Evolutionary conservation across 1,139 yeast genomes (phyloP).

Genomic region (Kodamaea fungicola): DNA sequence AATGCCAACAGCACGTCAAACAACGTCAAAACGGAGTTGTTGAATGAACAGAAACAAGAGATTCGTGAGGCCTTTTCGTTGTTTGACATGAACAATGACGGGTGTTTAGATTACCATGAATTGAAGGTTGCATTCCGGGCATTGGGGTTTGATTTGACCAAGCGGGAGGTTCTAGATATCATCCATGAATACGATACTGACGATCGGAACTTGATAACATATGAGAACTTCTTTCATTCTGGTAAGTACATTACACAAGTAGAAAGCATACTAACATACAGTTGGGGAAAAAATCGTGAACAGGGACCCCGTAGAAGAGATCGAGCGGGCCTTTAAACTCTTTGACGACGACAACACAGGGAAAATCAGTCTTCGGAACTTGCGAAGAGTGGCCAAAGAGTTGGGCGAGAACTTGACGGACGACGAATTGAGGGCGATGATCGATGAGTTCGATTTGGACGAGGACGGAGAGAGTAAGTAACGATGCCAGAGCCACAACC

Average conservation of each 20-base stretch:
- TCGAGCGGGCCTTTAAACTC: conserved; percentile 81
- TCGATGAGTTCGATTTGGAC: conserved; percentile 94
- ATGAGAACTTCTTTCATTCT: conserved; percentile 76
- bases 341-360: conserved; percentile 92
- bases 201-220: conserved; percentile 67
- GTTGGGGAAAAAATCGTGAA: conserved; percentile 77
- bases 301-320: conserved; percentile 91
- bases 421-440: conserved; percentile 93
- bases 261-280: conserved; percentile 9
- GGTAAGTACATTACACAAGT: conserved; percentile 37
- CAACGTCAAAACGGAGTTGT: conserved; percentile 55
- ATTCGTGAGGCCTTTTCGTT: conserved; percentile 90
- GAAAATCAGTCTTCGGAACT: conserved; percentile 73
- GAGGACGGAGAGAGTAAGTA: conserved; percentile 85
- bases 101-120: conserved; percentile 88
- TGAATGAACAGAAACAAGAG: conserved; percentile 90
- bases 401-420: conserved; percentile 90
- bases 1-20: conserved; percentile 3
- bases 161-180: conserved; percentile 75
- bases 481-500: conserved; percentile 2
- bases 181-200: conserved; percentile 81
- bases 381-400: conserved; percentile 88
- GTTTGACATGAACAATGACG: conserved; percentile 92
- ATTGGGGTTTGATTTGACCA: conserved; percentile 82
- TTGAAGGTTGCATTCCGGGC: conserved; percentile 91